Percentiles rank a stretch among this genome's conserved stretches.
These are phyloP conservation scores for Apiospora kogelbergensis DNA, from an alignment of 2,329 filamentous ascomycete species.

Conservation along the genomic window DNA sequence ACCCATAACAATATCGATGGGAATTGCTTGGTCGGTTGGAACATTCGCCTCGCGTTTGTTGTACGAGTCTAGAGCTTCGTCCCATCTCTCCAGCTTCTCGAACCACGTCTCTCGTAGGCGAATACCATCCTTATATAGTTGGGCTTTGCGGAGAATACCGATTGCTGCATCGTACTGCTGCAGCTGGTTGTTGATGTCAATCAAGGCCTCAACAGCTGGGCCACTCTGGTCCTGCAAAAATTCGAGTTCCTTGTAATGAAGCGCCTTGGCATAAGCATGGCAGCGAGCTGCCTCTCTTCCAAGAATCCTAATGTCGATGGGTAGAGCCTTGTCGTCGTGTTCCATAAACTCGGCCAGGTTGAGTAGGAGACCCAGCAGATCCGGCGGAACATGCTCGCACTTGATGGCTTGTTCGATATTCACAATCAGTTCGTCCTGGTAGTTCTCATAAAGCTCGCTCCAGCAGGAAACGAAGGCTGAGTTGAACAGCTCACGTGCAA, in stretches of 20 bases:
- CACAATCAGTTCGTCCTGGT: conserved; percentile 92
- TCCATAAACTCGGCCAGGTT: conserved; percentile 99
- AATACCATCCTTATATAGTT: conserved; percentile 89
- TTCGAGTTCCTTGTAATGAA: conserved; percentile 98
- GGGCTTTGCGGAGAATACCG: conserved; percentile 92
- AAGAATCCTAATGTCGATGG: conserved; percentile 93
- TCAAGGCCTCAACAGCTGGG: conserved; percentile 91
- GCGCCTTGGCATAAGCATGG: conserved; percentile 94
- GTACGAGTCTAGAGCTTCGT: conserved; percentile 91
- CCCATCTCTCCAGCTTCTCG: conserved; percentile 97
- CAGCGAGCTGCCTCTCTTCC: conserved; percentile 95
- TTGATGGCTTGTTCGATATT: conserved; percentile 96
- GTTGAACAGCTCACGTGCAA: conserved; percentile 95
- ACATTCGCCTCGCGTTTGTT: conserved; percentile 79
- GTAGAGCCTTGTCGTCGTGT: conserved; percentile 96
- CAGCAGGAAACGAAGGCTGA: conserved; percentile 98
- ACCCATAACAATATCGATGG: conserved; percentile 96
- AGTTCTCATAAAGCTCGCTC: conserved; percentile 96
- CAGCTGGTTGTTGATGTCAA: conserved; percentile 98
- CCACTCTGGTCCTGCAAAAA: conserved; percentile 98
- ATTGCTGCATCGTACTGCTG: conserved; percentile 99
- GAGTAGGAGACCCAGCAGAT: conserved; percentile 88
- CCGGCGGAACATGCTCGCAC: conserved; percentile 92
- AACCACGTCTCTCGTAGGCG: conserved; percentile 98
- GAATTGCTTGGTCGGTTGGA: conserved; percentile 53